Evolutionary conservation across 495 filamentous ascomycete species (phyloP).

Genomic region (Opeltia flavorubescens): DNA sequence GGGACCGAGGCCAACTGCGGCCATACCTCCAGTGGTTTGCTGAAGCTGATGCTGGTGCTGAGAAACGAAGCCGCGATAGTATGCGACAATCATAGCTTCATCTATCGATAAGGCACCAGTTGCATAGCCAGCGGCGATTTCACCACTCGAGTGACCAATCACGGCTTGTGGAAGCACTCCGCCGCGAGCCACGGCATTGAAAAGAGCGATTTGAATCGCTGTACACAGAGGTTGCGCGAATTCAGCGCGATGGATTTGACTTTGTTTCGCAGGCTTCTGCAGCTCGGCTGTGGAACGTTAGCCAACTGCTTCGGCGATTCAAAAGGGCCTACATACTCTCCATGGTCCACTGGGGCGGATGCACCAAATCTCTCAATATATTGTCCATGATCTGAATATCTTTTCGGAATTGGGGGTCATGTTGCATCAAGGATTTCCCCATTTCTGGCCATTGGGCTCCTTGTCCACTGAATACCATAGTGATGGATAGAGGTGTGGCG

Average conservation of each 20-base stretch:
- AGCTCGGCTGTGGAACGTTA: slow-evolving; percentile 3
- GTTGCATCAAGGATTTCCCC: slow-evolving; percentile 6
- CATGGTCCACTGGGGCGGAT: slow-evolving; percentile 4
- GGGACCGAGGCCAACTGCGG: slow-evolving; percentile 26
- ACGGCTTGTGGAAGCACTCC: slow-evolving; percentile 13
- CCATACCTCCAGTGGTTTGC: slow-evolving; percentile 21
- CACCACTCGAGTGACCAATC: slow-evolving; percentile 15
- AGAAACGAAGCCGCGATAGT: slow-evolving; percentile 12
- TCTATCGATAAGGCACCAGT: slow-evolving; percentile 3
- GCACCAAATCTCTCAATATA: neutral
- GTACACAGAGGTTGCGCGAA: slow-evolving; percentile 18
- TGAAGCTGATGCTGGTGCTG: too few species aligned
- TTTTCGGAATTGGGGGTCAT: neutral
- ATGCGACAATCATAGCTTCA: slow-evolving; percentile 12
- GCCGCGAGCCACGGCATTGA: slow-evolving; percentile 11
- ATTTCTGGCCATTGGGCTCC: slow-evolving; percentile 17
- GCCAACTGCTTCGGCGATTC: neutral
- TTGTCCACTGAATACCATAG: slow-evolving; percentile 18
- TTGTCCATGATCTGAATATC: slow-evolving; percentile 2
- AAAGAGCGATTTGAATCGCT: slow-evolving; percentile 19
- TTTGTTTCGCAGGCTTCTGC: slow-evolving; percentile 2
- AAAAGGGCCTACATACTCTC: neutral
- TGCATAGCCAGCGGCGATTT: slow-evolving; percentile 16
- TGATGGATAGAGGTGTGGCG: neutral
- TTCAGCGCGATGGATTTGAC: slow-evolving; percentile 9